Base-by-base conservation (phyloP, 768 basidiomycete genomes). In the Roridomyces roridus region DNA sequence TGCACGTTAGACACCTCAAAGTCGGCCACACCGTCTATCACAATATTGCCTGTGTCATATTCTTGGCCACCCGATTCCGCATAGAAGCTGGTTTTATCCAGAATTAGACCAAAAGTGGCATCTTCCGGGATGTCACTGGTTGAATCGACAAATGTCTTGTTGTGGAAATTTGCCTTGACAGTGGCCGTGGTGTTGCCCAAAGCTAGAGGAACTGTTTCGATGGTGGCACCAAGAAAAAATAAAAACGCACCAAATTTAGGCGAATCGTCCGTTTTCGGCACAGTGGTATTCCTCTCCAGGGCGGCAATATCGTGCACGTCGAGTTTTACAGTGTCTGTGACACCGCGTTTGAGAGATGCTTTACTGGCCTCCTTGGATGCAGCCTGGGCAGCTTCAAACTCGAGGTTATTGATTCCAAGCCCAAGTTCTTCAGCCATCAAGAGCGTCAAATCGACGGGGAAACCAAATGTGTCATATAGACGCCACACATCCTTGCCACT, bases 31-130 rank as follows among this genome's bases (percentile, higher is more conserved):
- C 89, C 96, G 60, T 97, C 96, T 49, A 98, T 90, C 24, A 94
- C 87, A 61, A 99, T 92, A 65, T 89, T 92, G 51, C 97, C 97
- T 0, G 93, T 98, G 70, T 99, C 97, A 66, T 92, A 87, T 74
- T 98, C 96, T 70, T 99, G 97, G 24, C 97, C 97, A 66, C 97
- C 97, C 34, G 94, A 83, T 75, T 99, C 97, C 7, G 97, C 96
- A 61, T 99, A 99, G 74, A 98, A 98, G 75, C 89, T 94, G 4
- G 97, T 98, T 41, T 83, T 83, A 75, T 98, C 92, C 46, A 99
- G 87, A 25, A 99, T 70, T 45, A 99, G 67, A 39, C 97, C 97
- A 70, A 99, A 93, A 7, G 80, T 72, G 5, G 83, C 71, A 57
- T 80, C 85, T n/a, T 82, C 76, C 0, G 91, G 84, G 41, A 96